Base-by-base conservation (phyloP, 2,329 filamentous ascomycete species). In the Alternaria novae-zelandiae region DNA sequence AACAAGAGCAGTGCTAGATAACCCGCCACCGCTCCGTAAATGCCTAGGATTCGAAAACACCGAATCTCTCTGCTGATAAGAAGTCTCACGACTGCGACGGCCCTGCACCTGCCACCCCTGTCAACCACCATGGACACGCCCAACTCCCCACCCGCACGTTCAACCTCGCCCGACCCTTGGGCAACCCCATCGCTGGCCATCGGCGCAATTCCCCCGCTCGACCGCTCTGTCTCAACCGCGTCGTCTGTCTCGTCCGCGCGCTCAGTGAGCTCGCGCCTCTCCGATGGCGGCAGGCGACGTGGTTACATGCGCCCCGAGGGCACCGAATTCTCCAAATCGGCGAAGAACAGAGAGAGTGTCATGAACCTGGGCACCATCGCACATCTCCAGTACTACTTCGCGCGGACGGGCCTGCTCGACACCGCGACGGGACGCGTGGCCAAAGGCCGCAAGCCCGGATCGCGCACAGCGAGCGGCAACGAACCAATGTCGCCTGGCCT, bases 351-450 rank as follows among this genome's bases (percentile, higher is more conserved):
- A 67, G 95, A 99, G 79, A 97, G 94, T 77, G 96, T 99, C 69
- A 91, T 98, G 88, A 97, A 93, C 76, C 83, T 99, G 66, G 96
- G 96, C 58, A 97, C 94, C 80, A 99, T 99, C 73, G 93, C 94
- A 59, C 96, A 99, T 82, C 84, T 99, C 75, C 96, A 99, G 81
- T 97, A 98, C 82, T 99, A 98, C 82, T 99, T 99, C 83, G 95
- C 96, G 36, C 87, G 96, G 63, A 99, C 96, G 1, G 96, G 96
- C 6, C 82, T 99, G 67, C 83, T 99, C 54, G 96, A 99, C 76
- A 94, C 95, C 60, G 97, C 97, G 78, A 95, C 94, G 36, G 96
- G 89, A 57, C 91, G 96, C 78, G 83, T 96, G 63, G 90, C 92
- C 21, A 91, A 91, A 73, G 91, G 90, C 78, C 85, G 85, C 65